These are phyloP conservation scores for Cucurbita argyrosperma DNA, from an alignment of 306 rosid genomes.

Conservation along the genomic window DNA sequence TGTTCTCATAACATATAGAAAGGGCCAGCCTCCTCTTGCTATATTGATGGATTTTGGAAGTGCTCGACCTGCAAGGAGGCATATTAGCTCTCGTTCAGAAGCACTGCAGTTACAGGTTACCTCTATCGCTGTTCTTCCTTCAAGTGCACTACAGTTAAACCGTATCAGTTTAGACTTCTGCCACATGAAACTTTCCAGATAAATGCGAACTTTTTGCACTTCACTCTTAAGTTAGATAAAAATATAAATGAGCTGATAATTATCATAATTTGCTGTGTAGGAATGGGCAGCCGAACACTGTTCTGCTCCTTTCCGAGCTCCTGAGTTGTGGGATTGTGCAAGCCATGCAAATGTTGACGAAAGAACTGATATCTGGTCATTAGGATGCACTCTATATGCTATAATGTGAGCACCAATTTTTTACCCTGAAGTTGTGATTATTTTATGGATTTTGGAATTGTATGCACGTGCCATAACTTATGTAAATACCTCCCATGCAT, in stretches of 20 bases:
- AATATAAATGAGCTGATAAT: conserved; percentile 6
- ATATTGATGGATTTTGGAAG: conserved; percentile 99
- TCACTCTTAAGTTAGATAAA: background rate
- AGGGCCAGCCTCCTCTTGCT: conserved; percentile 74
- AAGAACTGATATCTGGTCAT: conserved; percentile 93
- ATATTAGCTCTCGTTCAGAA: conserved; percentile 64
- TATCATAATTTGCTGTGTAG: conserved; percentile 30
- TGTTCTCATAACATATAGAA: conserved; percentile 63
- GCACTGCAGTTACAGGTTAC: conserved; percentile 92
- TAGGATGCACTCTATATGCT: conserved; percentile 96
- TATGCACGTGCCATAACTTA: background rate
- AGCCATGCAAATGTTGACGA: conserved; percentile 78
- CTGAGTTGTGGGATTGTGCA: conserved; percentile 98
- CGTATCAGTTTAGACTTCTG: background rate
- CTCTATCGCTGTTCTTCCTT: background rate
- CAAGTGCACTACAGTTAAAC: background rate
- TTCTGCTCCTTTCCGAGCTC: conserved; percentile 96
- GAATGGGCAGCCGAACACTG: conserved; percentile 99
- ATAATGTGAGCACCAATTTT: conserved; percentile 56
- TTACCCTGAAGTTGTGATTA: background rate
- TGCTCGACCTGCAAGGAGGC: conserved; percentile 80
- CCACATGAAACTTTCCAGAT: background rate
- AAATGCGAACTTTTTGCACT: background rate
- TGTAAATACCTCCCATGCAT: background rate
- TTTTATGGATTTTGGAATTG: background rate